Base-by-base conservation (phyloP, 768 basidiomycete genomes). In the Collybia nuda region DNA sequence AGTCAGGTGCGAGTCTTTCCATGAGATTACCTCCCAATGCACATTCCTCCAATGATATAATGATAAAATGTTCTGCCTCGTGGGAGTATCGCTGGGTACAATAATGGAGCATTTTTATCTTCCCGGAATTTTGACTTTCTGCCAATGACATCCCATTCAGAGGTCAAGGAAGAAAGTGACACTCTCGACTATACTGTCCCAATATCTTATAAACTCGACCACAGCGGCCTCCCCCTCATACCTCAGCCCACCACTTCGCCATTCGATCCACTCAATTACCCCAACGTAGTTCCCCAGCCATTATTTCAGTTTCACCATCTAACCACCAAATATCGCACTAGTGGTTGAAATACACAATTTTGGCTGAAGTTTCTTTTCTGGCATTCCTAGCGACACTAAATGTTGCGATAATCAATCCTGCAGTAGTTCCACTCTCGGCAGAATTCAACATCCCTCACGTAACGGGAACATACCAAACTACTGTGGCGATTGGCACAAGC, bases 221-320 rank as follows among this genome's bases (percentile, higher is more conserved):
- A 57, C 14, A 56, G 55, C 24, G 72, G 72, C 15, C 66, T 76
- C 12, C 68, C 74, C 12, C 67, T 78, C 42, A 62, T 72, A 38
- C 74, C 76, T 24, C 75, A 78, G 40, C 74, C 74, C 14, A 66
- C 72, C 2, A 54, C 57, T 35, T 68, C 67, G 14, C 66, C 67
- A n/a, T 62, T 60, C 35, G 74, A 76, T 56, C 74, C 73, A 26
- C 61, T 76, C 47, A 74, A 73, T 50, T 76, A 73, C 46, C 72
- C 73, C 19, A 66, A 62, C 48, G 68, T 68, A 53, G 51, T 9
- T 2, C 6, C 6, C 32, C 12, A 11, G 23, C 48, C 15, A 38
- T 41, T 15, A 32, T 45, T 18, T 14, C 29, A 5, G 41, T 22
- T 18, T 18, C 22, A 17, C 15, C 12, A 21, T 19, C 17, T 44